Conservation (phyloP, 305 asterid genomes). For the Fraxinus sp. region DNA sequence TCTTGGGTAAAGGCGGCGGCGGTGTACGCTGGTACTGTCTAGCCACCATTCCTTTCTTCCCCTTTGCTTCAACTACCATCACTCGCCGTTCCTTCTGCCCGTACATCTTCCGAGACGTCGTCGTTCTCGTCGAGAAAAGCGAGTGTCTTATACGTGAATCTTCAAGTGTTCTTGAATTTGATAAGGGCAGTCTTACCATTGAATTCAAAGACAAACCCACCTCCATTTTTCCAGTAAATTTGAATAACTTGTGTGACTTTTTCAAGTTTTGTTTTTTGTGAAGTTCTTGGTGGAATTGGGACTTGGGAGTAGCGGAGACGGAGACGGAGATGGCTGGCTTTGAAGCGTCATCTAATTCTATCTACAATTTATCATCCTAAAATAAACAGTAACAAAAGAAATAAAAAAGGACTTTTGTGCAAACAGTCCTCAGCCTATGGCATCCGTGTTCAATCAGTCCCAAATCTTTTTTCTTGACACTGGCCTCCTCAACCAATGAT, state of each 20-base stretch:
- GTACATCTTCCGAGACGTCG: conserved; percentile 9
- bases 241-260: not conserved
- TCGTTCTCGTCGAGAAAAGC: conserved; percentile 26
- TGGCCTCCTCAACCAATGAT: not conserved
- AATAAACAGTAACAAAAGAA: too few species aligned
- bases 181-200: conserved; percentile 55
- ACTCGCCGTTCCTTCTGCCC: conserved; percentile 14
- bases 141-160: conserved; percentile 55
- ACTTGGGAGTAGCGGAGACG: not conserved
- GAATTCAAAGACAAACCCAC: conserved; percentile 73
- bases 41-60: conserved; percentile 83
- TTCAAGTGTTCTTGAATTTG: conserved; percentile 43
- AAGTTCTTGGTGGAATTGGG: conserved; percentile 1
- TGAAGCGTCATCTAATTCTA: not conserved
- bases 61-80: conserved; percentile 74
- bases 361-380: not conserved
- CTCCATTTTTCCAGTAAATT: conserved; percentile 41
- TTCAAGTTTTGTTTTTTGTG: not conserved
- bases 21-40: conserved; percentile 58
- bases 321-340: not conserved
- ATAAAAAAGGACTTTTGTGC: not conserved
- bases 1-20: conserved; percentile 77
- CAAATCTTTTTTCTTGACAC: not conserved
- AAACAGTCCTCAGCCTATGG: not conserved
- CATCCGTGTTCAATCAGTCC: not conserved